phyloP scores from a whole-genome alignment of 2,329 filamentous ascomycete genomes.

The Ascochyta pisi region DNA sequence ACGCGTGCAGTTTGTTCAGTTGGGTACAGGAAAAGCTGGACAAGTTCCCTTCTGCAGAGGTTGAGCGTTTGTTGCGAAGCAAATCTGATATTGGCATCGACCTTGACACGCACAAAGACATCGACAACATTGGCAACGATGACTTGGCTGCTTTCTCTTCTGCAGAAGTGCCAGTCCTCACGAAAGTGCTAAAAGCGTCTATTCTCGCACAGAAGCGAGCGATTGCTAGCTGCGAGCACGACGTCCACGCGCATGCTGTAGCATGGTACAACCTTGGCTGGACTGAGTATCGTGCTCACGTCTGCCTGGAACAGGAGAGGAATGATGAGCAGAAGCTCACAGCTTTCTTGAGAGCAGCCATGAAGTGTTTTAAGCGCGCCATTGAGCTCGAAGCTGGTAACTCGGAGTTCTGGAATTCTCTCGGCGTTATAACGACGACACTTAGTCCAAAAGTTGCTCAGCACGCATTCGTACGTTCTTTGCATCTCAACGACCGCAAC shows the following conservation, averaged over 20 bases:
- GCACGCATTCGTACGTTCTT: conserved; percentile 87
- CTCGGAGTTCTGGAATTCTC: conserved; percentile 94
- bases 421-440: conserved; percentile 87
- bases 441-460: conserved; percentile 89
- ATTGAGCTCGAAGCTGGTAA: conserved; percentile 96
- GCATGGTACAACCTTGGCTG: conserved; percentile 97
- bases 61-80: conserved; percentile 65
- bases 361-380: conserved; percentile 90
- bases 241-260: conserved; percentile 89
- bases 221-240: conserved; percentile 73
- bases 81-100: conserved; percentile 58
- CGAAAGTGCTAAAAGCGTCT: conserved; percentile 70
- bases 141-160: conserved; percentile 37
- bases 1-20: conserved; percentile 85
- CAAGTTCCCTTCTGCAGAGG: conserved; percentile 66
- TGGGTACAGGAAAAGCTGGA: conserved; percentile 72
- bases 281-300: conserved; percentile 85
- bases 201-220: conserved; percentile 90
- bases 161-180: conserved; percentile 47
- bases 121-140: conserved; percentile 68
- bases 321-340: conserved; percentile 55
- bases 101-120: conserved; percentile 66
- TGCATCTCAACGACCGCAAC: conserved; percentile 90
- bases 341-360: conserved; percentile 78
- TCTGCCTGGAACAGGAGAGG: conserved; percentile 61